Percentiles rank a stretch among this genome's conserved stretches.
Evolutionary conservation across 345 rosid genomes (phyloP).

Genomic region (Aurinia saxatilis): DNA sequence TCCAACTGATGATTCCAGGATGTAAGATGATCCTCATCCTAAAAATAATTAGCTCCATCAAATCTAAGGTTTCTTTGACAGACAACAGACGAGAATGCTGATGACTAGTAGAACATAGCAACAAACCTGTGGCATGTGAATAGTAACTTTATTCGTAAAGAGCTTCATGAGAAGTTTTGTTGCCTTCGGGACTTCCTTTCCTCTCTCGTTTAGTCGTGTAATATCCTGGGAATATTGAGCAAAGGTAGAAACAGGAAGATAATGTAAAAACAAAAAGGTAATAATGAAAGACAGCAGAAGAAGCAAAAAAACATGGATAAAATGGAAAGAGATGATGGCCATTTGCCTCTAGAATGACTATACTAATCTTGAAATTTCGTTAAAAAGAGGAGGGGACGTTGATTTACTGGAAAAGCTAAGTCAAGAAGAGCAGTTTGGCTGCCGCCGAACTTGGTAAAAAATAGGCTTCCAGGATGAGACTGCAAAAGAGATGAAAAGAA

Average conservation of each 20-base stretch:
- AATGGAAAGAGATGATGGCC: background rate
- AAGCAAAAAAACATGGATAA: background rate
- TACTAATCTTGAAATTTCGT: background rate
- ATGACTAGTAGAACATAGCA: background rate
- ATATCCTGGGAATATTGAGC: conserved; percentile 53
- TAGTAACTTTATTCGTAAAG: conserved; percentile 80
- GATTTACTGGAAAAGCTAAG: conserved; percentile 73
- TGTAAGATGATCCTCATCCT: conserved; percentile 74
- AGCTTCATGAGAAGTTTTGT: conserved; percentile 64
- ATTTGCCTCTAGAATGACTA: background rate
- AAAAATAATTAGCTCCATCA: conserved; percentile 18
- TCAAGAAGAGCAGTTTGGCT: conserved; percentile 84
- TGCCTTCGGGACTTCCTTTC: conserved; percentile 70
- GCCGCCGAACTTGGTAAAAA: conserved; percentile 80
- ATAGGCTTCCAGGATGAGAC: conserved; percentile 86
- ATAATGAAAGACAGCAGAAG: background rate
- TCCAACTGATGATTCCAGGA: conserved; percentile 81
- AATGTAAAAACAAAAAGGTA: background rate
- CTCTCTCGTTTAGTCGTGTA: conserved; percentile 67
- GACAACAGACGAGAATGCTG: conserved; percentile 1
- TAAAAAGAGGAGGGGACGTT: background rate
- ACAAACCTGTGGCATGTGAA: conserved; percentile 85
- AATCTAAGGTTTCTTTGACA: conserved; percentile 3
- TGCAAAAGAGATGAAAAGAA: conserved; percentile 35
- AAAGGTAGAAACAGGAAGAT: background rate